Conservation (phyloP, 179 eudicot genomes). For the Camellia oleifera region DNA sequence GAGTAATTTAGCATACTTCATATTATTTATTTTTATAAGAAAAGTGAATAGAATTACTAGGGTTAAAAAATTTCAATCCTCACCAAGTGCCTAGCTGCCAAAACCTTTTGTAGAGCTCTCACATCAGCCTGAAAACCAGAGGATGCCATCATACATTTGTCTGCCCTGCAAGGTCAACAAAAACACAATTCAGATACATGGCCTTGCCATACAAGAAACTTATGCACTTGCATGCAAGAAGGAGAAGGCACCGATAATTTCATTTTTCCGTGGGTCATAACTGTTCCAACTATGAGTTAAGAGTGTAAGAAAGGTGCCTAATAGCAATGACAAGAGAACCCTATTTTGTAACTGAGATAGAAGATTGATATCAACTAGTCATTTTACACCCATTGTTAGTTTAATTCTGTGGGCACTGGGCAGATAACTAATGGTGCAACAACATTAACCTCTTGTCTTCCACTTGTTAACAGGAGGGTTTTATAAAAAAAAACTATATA, state of each 20-base stretch:
- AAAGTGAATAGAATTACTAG: neutral
- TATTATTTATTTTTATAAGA: neutral
- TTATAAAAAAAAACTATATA: too few relatives aligned
- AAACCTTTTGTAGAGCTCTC: constrained; percentile 76
- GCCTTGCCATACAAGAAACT: neutral
- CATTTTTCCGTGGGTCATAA: neutral
- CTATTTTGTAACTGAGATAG: neutral
- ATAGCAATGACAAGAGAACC: neutral
- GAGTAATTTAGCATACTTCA: constrained; percentile 3
- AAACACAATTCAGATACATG: neutral
- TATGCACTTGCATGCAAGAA: neutral
- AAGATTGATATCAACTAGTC: neutral
- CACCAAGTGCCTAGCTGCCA: constrained; percentile 76
- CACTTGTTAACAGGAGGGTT: neutral
- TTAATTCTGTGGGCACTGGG: neutral
- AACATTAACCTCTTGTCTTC: neutral
- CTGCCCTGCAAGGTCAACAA: constrained; percentile 55
- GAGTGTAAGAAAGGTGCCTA: neutral
- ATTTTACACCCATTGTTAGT: neutral
- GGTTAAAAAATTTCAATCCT: constrained; percentile 13
- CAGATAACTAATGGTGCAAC: neutral
- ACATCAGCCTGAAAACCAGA: constrained; percentile 98
- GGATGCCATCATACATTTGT: constrained; percentile 72
- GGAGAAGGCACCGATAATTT: neutral
- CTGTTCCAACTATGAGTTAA: constrained; percentile 4